Evolutionary conservation across 768 basidiomycete species (phyloP).

Genomic region (Mycena metata): DNA sequence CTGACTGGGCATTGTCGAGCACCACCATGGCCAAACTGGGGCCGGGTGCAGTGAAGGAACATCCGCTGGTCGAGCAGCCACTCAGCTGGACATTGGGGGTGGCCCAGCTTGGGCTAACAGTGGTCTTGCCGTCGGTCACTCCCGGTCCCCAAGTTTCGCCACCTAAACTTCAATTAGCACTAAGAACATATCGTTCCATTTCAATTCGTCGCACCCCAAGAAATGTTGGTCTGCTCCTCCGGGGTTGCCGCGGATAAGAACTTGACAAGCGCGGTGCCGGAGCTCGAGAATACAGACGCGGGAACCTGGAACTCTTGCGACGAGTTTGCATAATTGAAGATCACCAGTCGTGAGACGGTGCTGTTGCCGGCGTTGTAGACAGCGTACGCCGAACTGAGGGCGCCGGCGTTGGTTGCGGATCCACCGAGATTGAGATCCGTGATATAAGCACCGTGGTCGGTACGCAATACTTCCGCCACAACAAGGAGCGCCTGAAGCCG

Average conservation of each 20-base stretch:
- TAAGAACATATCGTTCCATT: too few relatives aligned
- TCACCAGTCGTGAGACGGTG: constrained; percentile 55
- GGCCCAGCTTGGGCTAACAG: constrained; percentile 49
- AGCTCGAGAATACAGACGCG: constrained; percentile 40
- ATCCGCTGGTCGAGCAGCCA: constrained; percentile 57
- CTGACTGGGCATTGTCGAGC: constrained; percentile 29
- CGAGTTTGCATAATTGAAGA: constrained; percentile 67
- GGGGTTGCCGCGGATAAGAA: constrained; percentile 63
- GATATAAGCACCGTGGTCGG: constrained; percentile 58
- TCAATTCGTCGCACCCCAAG: constrained; percentile 56
- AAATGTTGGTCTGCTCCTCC: constrained; percentile 65
- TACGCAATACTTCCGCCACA: constrained; percentile 59
- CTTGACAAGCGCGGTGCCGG: constrained; percentile 51
- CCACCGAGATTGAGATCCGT: constrained; percentile 60
- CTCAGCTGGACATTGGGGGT: constrained; percentile 50
- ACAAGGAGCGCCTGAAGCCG: constrained; percentile 53
- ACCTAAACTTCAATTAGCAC: constrained; percentile 36
- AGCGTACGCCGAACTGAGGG: constrained; percentile 67
- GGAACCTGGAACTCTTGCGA: constrained; percentile 59
- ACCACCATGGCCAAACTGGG: constrained; percentile 66
- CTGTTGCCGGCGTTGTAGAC: constrained; percentile 67
- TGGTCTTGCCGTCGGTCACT: constrained; percentile 53
- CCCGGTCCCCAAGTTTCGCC: constrained; percentile 63
- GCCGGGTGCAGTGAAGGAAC: constrained; percentile 61
- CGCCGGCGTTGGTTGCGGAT: constrained; percentile 52